Conservation (phyloP, 106 monocot species). For the Narthecium ossifragum region DNA sequence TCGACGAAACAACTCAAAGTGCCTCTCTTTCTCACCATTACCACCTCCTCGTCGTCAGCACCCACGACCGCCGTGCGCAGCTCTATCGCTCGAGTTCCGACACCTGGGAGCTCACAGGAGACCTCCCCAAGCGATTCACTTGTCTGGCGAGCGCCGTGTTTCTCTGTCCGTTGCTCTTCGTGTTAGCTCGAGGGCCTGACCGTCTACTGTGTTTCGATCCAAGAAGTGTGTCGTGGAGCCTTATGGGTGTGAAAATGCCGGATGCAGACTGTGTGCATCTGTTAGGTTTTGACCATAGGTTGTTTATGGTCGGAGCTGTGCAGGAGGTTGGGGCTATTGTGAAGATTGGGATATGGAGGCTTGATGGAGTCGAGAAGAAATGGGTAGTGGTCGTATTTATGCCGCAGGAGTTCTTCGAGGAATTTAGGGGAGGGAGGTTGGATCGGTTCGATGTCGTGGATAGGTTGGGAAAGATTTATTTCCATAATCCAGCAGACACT, state of each 20-base stretch:
- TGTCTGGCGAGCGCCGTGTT: slow-evolving; percentile 7
- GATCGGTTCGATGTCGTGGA: slow-evolving; percentile 15
- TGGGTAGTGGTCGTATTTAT: slow-evolving; percentile 15
- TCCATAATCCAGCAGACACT: slow-evolving; percentile 3
- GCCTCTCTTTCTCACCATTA: background rate
- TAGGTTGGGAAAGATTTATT: slow-evolving; percentile 21
- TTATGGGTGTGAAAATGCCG: background rate
- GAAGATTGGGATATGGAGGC: slow-evolving; percentile 14
- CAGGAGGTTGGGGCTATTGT: slow-evolving; percentile 12
- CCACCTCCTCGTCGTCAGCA: slow-evolving; percentile 19
- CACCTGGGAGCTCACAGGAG: slow-evolving; percentile 11
- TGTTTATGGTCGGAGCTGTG: slow-evolving; percentile 25
- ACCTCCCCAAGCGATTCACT: slow-evolving; percentile 6
- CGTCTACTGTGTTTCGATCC: slow-evolving; percentile 23
- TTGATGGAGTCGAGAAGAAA: slow-evolving; percentile 1
- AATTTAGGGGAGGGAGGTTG: background rate
- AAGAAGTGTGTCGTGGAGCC: background rate
- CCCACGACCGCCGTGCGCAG: background rate
- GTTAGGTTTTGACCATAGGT: background rate
- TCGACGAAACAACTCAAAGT: no score
- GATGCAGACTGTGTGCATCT: background rate
- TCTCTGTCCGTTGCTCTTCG: slow-evolving; percentile 6
- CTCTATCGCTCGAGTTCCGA: slow-evolving; percentile 8
- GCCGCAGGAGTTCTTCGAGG: slow-evolving; percentile 7
- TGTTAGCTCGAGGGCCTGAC: slow-evolving; percentile 11